Evolutionary conservation across 768 basidiomycete species (phyloP), one percentile per base, ranked within the genome.

Genomic region (Lanmaoa pseudosensibilis): DNA sequence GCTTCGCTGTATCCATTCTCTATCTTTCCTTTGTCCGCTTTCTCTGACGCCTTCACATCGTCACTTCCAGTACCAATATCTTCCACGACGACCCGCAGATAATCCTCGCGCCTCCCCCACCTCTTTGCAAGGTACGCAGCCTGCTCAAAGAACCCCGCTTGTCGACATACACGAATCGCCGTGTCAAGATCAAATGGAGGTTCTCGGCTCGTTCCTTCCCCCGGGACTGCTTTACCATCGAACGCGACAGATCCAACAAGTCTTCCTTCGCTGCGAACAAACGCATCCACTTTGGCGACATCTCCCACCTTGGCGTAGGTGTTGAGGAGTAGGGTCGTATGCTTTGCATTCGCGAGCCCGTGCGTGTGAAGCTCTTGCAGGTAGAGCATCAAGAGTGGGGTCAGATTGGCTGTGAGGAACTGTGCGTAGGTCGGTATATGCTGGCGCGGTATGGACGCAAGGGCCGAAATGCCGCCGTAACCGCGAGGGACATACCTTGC

Each of bases 231-330:
- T 33, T 52, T 68, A 0, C 61, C 60, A 36, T 62, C 69, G 18
- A 65, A 61, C 4, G 59, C 55, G 16, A 54, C 51, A 3, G 52
- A 51, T 4, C 65, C 65, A 2, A 71, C 66, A 16, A 82, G 77
- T 41, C 79, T 75, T 1, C 90, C 86, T 68, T 94, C 92, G 3
- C 92, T 87, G 71, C 90, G 92, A 75, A 99, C 91, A 72, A 99
- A 99, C 56, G 80, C 84, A 64, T 98, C 93, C 2, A 98, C 82
- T 13, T 94, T 86, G 2, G 84, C 72, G 16, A 94, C 86, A 64
- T 99, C 97, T 57, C 94, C 92, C 21, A 97, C 87, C 69, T 98
- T 98, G 50, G 97, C 97, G 73, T 97, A 98, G 7, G 95, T 94
- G 69, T 98, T 98, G 25, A 99, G 83, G 4, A 99, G 82, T 9